Base-by-base conservation (phyloP, 495 filamentous ascomycete genomes). In the Penicillium verhagenii region DNA sequence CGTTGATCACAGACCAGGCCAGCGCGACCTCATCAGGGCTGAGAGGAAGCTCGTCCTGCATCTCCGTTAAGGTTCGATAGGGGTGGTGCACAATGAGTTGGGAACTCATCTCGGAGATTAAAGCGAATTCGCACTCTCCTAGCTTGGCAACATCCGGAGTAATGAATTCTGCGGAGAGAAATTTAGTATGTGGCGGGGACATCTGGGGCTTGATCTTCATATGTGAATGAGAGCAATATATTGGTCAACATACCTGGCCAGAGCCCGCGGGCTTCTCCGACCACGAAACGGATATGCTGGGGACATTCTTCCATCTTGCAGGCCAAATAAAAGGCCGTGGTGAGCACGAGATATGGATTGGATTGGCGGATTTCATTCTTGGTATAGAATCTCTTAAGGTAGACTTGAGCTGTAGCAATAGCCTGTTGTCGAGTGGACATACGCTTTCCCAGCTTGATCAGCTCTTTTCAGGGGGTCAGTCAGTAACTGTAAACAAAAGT, bases 241-340 rank as follows among this genome's bases (percentile, higher is more conserved):
- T 52, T 79, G n/a, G n/a, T n/a, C n/a, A n/a, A n/a, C n/a, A 40
- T 80, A 87, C 89, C 86, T 65, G 91, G 88, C 91, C 92, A 98
- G 38, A 92, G 75, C 45, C 83, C 79, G n/a, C 91, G 83, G 4
- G 92, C 90, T 69, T 98, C 93, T 5, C 81, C 84, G 2, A 92
- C 85, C 39, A 98, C 82, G 46, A 92, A 80, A 28, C 93, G 82
- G 56, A 98, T 97, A 70, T 98, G 95, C 69, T 96, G 92, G 24
- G 94, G 95, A 57, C 87, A 93, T 72, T 98, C 94, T 70, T 98
- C 94, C 89, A 96, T 96, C 72, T 98, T 98, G 75, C 92, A 96
- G 44, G 95, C 94, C 29, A 98, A 79, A 72, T 98, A 98, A 56
- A 97, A 76, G 23, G 93, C 91, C 4, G 94, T 97, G 24, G 90